Conservation (phyloP, 2,329 filamentous ascomycete genomes). For the Nemania abortiva region DNA sequence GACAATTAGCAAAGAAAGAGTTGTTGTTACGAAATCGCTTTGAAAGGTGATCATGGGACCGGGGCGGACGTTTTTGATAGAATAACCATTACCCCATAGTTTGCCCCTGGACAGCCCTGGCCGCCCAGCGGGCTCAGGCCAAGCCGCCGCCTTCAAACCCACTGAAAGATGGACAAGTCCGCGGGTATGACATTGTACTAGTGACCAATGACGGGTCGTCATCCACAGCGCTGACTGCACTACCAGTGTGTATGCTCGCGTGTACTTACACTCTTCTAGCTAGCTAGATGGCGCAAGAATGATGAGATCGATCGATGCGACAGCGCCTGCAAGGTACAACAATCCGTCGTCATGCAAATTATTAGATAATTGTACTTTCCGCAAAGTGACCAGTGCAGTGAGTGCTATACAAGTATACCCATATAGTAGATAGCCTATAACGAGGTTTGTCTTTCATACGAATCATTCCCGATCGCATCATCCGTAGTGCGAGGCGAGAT, state of each 20-base stretch:
- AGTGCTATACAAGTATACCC: neutral
- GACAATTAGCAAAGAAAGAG: constrained; percentile 48
- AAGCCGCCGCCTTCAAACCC: constrained; percentile 23
- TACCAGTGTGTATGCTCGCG: neutral
- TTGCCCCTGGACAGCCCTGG: constrained; percentile 41
- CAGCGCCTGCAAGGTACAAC: constrained; percentile 24
- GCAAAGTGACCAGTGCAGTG: neutral
- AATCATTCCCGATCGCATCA: constrained; percentile 11
- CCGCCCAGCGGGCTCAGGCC: constrained; percentile 18
- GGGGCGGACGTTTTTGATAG: constrained; percentile 44
- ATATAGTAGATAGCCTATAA: neutral
- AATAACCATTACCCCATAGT: constrained; percentile 53
- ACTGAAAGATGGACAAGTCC: constrained; percentile 11
- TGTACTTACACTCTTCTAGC: too few relatives aligned
- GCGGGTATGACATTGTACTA: constrained; percentile 3
- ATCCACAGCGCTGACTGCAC: neutral
- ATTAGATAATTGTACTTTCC: neutral
- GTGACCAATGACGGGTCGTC: constrained; percentile 13
- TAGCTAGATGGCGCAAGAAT: constrained; percentile 27
- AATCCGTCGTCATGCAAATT: neutral
- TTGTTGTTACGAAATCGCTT: constrained; percentile 50
- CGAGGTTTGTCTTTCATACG: neutral
- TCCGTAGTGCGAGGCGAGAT: constrained; percentile 6
- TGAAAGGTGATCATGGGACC: constrained; percentile 44
- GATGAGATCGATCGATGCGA: constrained; percentile 31